A percentile compares a stretch with the other conserved stretches of the same genome.
phyloP scores from a whole-genome alignment of 108 stramenopile species.

The Cylindrotheca closterium region DNA sequence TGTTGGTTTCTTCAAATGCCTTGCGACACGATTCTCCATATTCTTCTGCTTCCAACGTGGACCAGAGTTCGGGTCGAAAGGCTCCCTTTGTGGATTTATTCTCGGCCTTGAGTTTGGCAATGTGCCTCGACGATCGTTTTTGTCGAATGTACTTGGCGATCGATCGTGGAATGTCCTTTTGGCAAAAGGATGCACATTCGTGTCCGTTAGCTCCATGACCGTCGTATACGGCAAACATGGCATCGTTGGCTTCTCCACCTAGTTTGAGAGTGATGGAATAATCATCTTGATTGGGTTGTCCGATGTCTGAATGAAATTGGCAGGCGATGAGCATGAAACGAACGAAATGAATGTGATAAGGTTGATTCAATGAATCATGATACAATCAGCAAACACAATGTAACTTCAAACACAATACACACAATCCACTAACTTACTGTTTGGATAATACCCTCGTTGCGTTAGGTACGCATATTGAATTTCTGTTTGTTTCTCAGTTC shows the following conservation, averaged over 20 bases:
- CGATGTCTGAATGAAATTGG: no score
- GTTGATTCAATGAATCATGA: no score
- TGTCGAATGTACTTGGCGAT: conserved; percentile 58
- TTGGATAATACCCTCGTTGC: conserved; percentile 93
- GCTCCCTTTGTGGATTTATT: conserved; percentile 35
- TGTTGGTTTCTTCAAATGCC: conserved; percentile 62
- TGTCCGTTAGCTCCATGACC: conserved; percentile 75
- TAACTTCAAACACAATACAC: no score
- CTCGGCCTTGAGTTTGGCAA: conserved; percentile 24
- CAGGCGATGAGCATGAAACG: no score
- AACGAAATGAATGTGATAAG: no score
- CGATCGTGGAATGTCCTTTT: conserved; percentile 45
- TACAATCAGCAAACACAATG: no score
- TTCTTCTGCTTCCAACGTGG: conserved; percentile 32
- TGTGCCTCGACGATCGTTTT: conserved; percentile 37
- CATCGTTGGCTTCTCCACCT: conserved; percentile 43
- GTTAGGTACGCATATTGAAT: conserved; percentile 21
- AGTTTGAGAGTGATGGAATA: conserved; percentile 47
- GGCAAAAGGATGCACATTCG: conserved; percentile 51
- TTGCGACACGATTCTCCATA: conserved; percentile 55
- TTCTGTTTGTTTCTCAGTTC: not conserved
- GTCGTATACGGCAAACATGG: conserved; percentile 77
- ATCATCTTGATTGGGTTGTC: conserved; percentile 28
- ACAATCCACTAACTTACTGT: conserved; percentile 14
- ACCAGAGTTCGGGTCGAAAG: conserved; percentile 61